Evolutionary conservation across 78 protist species (phyloP), one percentile per base, ranked within the genome.

Genomic region (Polysphondylium violaceum): DNA sequence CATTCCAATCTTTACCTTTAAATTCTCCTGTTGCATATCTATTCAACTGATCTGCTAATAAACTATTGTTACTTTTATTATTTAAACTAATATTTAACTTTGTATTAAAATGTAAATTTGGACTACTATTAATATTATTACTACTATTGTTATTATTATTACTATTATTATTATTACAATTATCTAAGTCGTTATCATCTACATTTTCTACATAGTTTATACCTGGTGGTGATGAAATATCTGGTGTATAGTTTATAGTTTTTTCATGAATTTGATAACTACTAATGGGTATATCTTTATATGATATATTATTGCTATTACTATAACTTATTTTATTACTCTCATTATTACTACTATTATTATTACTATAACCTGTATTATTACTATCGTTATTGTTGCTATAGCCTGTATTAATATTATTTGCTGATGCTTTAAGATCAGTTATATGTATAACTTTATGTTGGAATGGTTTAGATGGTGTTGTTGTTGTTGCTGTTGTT

Each of bases 1-100:
- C 79, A 58, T 83, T 83, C 91, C 91, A 83, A 44, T 83, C 74
- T 63, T 55, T 83, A 29, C 74, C 38, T 33, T 83, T 69, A 69
- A 14, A 67, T 8, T 69, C 91, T 75, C 25, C 41, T 35, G 72
- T 40, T 16, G 78, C 55, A 59, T 83, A 83, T 55, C 91, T 51
- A 83, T 83, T 35, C 25, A 83, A 64, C 59, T 83, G 91, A 69
- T 77, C 67, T 69, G 27, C 31, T 19, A 83, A 53, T 21, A 19
- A 43, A 31, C 21, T 29, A 29, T 27, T 61, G 73, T 31, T 14
- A 47, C 4, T 79, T 43, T 29, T 47, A 51, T 23, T 64, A 19
- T 19, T 64, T n/a, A 58, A n/a, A 21, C 23, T 11, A 14, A n/a
- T n/a, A 11, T 6, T 58, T 58, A 21, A 14, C 33, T 58, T 58